Percentiles rank a stretch among this genome's conserved stretches.
phyloP scores from a whole-genome alignment of 345 rosid species.

The Corchorus capsularis region DNA sequence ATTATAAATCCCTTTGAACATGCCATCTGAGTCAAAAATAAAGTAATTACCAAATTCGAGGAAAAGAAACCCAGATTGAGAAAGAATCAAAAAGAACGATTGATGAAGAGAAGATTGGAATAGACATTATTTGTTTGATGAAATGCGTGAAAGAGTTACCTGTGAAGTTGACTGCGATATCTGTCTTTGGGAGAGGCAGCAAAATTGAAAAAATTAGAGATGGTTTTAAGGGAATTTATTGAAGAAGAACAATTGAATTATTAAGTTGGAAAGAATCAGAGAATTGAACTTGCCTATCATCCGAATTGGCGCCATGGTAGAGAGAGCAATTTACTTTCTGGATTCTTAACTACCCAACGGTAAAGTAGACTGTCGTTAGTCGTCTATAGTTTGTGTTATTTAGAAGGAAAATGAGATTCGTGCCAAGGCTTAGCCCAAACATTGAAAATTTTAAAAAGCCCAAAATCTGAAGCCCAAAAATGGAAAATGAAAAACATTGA shows the following conservation, averaged over 20 bases:
- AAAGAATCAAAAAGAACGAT: slow-evolving; percentile 1
- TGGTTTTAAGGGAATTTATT: slow-evolving; percentile 5
- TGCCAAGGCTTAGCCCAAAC: not conserved
- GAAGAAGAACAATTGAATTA: not conserved
- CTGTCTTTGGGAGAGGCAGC: slow-evolving; percentile 41
- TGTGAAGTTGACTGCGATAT: slow-evolving; percentile 93
- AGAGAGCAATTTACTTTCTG: not conserved
- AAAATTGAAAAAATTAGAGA: not conserved
- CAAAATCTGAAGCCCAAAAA: not conserved
- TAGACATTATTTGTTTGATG: slow-evolving; percentile 41
- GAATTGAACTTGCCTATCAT: slow-evolving; percentile 80
- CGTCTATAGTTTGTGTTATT: not conserved
- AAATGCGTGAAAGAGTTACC: slow-evolving; percentile 82
- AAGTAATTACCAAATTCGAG: not conserved
- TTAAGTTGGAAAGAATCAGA: not conserved
- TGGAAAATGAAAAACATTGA: no score
- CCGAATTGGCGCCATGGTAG: slow-evolving; percentile 60
- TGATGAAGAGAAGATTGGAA: not conserved
- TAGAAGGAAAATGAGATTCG: not conserved
- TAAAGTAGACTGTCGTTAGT: no score
- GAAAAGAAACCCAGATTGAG: not conserved
- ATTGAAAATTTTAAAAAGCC: not conserved
- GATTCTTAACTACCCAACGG: not conserved
- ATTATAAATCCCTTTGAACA: slow-evolving; percentile 91
- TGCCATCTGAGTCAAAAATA: slow-evolving; percentile 63